Base-by-base conservation (phyloP, 768 basidiomycete species). In the Lyophyllum decastes region DNA sequence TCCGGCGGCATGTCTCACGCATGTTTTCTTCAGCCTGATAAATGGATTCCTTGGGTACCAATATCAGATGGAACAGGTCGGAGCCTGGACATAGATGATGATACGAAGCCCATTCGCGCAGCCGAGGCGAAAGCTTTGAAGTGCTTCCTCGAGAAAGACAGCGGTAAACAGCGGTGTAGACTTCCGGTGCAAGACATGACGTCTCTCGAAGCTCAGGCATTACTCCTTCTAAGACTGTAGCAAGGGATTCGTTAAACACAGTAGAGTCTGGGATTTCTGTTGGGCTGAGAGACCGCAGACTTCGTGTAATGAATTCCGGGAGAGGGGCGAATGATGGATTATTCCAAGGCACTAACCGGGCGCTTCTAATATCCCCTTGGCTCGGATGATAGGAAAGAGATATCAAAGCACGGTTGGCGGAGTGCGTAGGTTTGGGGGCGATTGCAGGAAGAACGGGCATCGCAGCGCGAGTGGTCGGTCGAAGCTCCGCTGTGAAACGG, bases 61-160 rank as follows among this genome's bases (percentile, higher is more conserved):
- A 68, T 43, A 89, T 74, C 40, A 89, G 76, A 55, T 81, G 76
- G 61, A 78, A 77, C 61, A 80, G 84, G 45, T 80, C 76, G 21
- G 87, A 88, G 17, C 87, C 88, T 34, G 81, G 74, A 54, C 81
- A 81, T 44, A 88, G 73, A 57, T 86, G 85, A 64, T 89, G 87
- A 62, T 81, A 80, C 17, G 75, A 68, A 14, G 78, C 66, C 88
- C 88, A 89, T 59, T 79, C 76, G 49, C 73, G 77, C 49, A 76
- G 58, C 16, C 71, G 65, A 9, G 68, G 63, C 2, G 78, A 72
- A 27, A 80, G 61, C 21, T 75, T 76, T 2, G 71, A 71, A 11
- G 64, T 62, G 53, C 77, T 70, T 10, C 82, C 82, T 27, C 64
- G 70, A 3, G 78, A 70, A 47, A 89, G 70, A 40, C 73, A 81